phyloP scores from a whole-genome alignment of 129 eudicot genomes.

The Cynara cardunculus region DNA sequence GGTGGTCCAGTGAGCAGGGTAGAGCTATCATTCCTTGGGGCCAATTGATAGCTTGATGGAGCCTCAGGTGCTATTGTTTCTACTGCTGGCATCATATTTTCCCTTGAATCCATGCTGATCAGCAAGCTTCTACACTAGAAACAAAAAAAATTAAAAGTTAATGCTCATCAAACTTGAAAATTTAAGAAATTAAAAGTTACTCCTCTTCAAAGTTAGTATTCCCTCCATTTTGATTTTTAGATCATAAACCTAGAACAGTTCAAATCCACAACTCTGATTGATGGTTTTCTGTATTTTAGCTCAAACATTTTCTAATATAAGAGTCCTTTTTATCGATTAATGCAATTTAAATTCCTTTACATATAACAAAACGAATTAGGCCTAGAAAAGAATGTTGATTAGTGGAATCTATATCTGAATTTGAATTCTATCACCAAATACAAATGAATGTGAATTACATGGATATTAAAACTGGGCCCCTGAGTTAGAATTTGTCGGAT shows the following conservation, averaged over 20 bases:
- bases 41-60: constrained; percentile 52
- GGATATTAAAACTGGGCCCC: no score
- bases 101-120: constrained; percentile 50
- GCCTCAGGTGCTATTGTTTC: constrained; percentile 45
- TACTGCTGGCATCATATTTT: constrained; percentile 43
- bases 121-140: not conserved
- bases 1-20: constrained; percentile 22
- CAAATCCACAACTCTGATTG: not conserved
- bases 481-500: no score
- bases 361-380: not conserved
- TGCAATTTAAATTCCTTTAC: not conserved
- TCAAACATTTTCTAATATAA: not conserved
- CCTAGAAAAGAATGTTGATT: not conserved
- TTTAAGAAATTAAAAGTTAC: not conserved
- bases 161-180: not conserved
- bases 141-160: not conserved
- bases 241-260: not conserved
- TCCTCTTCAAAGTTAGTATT: not conserved
- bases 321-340: not conserved
- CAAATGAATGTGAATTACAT: not conserved
- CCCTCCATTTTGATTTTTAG: not conserved
- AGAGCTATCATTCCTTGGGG: constrained; percentile 40
- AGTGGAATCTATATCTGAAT: not conserved
- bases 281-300: not conserved
- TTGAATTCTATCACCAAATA: not conserved